These are phyloP conservation scores for Syzygium oleosum DNA, from an alignment of 345 rosid genomes.

Conservation along the genomic window DNA sequence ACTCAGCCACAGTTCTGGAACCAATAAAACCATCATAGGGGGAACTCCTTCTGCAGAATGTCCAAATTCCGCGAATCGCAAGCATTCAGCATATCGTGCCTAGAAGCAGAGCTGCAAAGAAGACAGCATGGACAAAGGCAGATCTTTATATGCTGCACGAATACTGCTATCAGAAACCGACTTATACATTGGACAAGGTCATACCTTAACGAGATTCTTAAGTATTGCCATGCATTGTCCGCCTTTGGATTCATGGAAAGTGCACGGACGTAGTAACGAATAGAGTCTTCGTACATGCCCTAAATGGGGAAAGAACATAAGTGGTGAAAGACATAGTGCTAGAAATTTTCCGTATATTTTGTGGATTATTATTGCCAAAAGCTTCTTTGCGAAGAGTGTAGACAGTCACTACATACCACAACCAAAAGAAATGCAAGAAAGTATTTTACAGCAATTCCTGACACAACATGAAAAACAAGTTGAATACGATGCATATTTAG, in stretches of 20 bases:
- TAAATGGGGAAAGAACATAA: constrained; percentile 11
- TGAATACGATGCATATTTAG: background rate
- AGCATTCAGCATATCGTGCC: constrained; percentile 80
- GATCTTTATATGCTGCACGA: background rate
- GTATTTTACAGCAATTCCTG: background rate
- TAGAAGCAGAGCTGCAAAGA: constrained; percentile 63
- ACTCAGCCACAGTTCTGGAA: background rate
- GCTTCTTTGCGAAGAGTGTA: background rate
- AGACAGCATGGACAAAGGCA: background rate
- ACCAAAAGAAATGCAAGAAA: background rate
- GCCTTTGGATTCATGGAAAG: constrained; percentile 99
- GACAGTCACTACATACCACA: background rate
- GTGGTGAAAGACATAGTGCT: too few species aligned
- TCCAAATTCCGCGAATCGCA: constrained; percentile 95
- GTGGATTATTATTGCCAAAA: background rate
- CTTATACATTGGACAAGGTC: background rate
- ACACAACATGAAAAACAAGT: background rate
- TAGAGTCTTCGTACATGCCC: constrained; percentile 93
- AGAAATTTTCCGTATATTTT: background rate
- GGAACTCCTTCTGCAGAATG: constrained; percentile 80
- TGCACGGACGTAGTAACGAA: constrained; percentile 90
- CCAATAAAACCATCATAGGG: constrained; percentile 26
- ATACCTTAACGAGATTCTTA: constrained; percentile 93
- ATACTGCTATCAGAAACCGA: background rate
- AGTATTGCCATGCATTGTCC: constrained; percentile 97